Base-by-base conservation (phyloP, 768 basidiomycete species). In the Leccinellum luteum region DNA sequence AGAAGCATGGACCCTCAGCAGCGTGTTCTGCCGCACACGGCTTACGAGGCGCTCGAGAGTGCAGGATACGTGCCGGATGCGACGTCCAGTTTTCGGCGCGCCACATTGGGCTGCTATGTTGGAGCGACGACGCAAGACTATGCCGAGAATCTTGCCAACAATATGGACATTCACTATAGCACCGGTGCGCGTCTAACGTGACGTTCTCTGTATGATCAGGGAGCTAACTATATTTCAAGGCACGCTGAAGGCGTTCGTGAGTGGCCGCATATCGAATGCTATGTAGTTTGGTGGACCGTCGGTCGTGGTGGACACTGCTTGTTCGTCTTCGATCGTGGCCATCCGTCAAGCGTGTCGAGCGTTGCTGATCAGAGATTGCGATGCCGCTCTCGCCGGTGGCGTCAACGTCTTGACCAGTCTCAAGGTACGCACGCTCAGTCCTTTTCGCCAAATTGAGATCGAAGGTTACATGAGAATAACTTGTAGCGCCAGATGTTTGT, bases 1-100 rank as follows among this genome's bases (percentile, higher is more conserved):
- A 81, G 74, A 58, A 82, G 76, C 67, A 90, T 90, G 87, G 86
- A 90, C 64, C 88, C 89, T 7, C 88, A 90, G 61, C 87, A 89
- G 60, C 80, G 89, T 5, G 62, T 90, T 32, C 73, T 90, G 5
- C 76, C 90, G 15, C 86, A 86, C 38, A 78, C 81, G 3, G 85
- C 85, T 5, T 81, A 87, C 53, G 79, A 86, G 56, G 89, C 89
- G 0, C 74, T 90, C 4, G 87, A 90, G 66, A 78, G 83, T 58
- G 79, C 87, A 4, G 89, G 89, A 0, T 90, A 86, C 64, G 81
- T 87, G 14, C 86, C 87, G 1, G 72, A 81, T 51, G 75, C 80
- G 2, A 85, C 84, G 0, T 70, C 76, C 6, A 75, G 78, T 3
- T 85, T 78, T 62, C 67, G 74, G 38, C 80, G 82, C 3, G 81